These are phyloP conservation scores for Lachnellula subtilissima DNA, from an alignment of 2,329 filamentous ascomycete genomes.

Conservation along the genomic window DNA sequence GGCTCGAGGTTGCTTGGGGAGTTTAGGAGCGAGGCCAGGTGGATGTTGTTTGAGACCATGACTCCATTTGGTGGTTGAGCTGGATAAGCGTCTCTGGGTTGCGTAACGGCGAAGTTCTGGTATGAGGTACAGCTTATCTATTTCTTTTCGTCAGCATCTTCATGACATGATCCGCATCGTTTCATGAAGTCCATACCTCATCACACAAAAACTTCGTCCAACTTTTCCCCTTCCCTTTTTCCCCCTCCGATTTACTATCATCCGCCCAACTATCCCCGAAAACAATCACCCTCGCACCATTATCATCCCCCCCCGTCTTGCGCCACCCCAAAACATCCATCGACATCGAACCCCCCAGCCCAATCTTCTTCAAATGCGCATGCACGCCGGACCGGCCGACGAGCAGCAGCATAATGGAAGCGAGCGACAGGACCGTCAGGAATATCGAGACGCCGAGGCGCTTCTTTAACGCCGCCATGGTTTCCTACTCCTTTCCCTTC, in stretches of 20 bases:
- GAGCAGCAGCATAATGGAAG: slow-evolving; percentile 19
- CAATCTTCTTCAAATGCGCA: slow-evolving; percentile 23
- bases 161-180: not conserved
- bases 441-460: slow-evolving; percentile 21
- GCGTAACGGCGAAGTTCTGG: slow-evolving; percentile 26
- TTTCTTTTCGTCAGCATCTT: slow-evolving; percentile 1
- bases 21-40: slow-evolving; percentile 8
- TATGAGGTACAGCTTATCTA: slow-evolving; percentile 29
- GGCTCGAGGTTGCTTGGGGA: not conserved
- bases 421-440: slow-evolving; percentile 20
- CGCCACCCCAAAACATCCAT: too few species aligned
- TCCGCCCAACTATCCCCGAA: slow-evolving; percentile 32
- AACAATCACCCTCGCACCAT: slow-evolving; percentile 22
- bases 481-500: not conserved
- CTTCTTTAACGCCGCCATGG: slow-evolving; percentile 11
- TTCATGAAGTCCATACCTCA: slow-evolving; percentile 18
- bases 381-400: slow-evolving; percentile 10
- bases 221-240: slow-evolving; percentile 21
- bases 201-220: slow-evolving; percentile 29
- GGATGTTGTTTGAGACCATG: slow-evolving; percentile 21
- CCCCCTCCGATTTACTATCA: slow-evolving; percentile 13
- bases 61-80: slow-evolving; percentile 22
- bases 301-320: slow-evolving; percentile 6
- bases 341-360: slow-evolving; percentile 12
- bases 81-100: slow-evolving; percentile 19